Evolutionary conservation across 352 stramenopile genomes (phyloP), one percentile per base, ranked within the genome.

Genomic region (Hyaloperonospora brassicae): DNA sequence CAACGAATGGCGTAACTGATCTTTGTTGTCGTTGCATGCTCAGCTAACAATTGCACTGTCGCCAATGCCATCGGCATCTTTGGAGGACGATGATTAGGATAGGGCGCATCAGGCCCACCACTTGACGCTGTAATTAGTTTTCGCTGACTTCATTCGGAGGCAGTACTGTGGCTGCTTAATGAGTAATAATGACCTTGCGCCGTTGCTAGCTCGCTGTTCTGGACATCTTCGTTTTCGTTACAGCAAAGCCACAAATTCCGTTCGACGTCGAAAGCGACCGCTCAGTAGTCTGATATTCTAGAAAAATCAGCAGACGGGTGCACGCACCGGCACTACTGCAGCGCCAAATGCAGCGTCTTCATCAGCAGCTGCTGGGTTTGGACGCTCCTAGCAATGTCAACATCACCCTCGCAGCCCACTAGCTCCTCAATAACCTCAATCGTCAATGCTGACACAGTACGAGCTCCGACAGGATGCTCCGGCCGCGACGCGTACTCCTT

Each of bases 301-400:
- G 52, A 4, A 5, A 46, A 47, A n/a, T 8, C 22, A 3, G 30
- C 52, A 17, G 31, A 30, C 14, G 41, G 34, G 34, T 56, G 40
- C 24, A 2, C 21, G 22, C 36, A 42, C 13, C n/a, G 47, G 35
- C 17, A 69, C 49, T 65, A 60, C 25, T 76, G 51, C 24, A 64
- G 57, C n/a, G 75, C 77, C 52, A 89, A 59, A 43, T 77, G 71
- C 44, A 92, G 67, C 43, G 82, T 86, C 72, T 92, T 92, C 40
- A 84, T 70, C 24, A 89, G 66, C 3, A 92, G 46, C 55, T 86
- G 79, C 21, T 80, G 72, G 23, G 70, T 75, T 21, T 66, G 74
- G 7, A 61, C 60, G 44, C 68, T 82, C 39, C 89, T 66, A 3
- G 85, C 52, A 0, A 72, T 76, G 50, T 75, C 64, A 13, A 56